Base-by-base conservation (phyloP, 2,329 filamentous ascomycete species). In the Fusarium nygamai region DNA sequence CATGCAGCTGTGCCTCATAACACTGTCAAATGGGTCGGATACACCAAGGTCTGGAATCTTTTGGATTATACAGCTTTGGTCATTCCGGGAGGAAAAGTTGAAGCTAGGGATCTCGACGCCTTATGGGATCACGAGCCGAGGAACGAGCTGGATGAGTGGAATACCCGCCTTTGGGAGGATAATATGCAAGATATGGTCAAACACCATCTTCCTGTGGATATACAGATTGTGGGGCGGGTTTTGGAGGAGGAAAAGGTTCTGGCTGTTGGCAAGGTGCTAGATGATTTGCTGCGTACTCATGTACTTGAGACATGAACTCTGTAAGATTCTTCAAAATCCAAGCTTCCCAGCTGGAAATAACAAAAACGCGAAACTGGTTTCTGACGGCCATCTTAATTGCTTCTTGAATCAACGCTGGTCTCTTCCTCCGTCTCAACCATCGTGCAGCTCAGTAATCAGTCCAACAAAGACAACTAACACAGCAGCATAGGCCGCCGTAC, bases 1-100 rank as follows among this genome's bases (percentile, higher is more conserved):
- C 91, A 93, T 77, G 82, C 87, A 1, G 85, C 89, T 4, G 85
- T 90, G 0, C 87, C 84, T 0, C 85, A 86, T 43, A 60, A 71
- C 0, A 65, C 70, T 4, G 83, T 80, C 29, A 79, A 82, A n/a
- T 87, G 85, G 85, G 85, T 86, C 0, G 90, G 90, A 10, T 80
- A 80, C n/a, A 80, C 79, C 1, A 80, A 80, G 22, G 67, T 80
- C 3, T 80, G 78, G 78, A 80, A 80, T 36, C 67, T 80, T 22
- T 50, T 80, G 4, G 78, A 80, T 36, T 80, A 80, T 19, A 71
- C 79, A 0, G 78, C 78, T 3, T 41, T 80, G 11, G 76, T 76
- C 3, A 72, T 80, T 4, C 80, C 76, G 0, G 79, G 63, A 8
- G 77, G 78, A 0, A 65, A 20, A 6, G 64, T 72, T 20, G 50